Conservation (phyloP, 2,329 filamentous ascomycete genomes). For the Botrytis medusae region DNA sequence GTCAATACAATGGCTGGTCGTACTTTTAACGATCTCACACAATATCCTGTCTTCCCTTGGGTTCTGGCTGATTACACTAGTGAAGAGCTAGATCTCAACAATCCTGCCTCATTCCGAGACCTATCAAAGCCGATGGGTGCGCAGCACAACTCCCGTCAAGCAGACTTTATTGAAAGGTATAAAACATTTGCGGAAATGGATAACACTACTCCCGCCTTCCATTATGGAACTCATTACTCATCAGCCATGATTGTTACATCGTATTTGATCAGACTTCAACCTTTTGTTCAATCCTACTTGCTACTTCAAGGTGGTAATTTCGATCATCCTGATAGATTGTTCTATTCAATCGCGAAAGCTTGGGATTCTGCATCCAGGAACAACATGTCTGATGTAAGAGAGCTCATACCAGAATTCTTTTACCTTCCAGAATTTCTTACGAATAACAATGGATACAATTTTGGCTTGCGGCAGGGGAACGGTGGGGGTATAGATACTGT, state of each 20-base stretch:
- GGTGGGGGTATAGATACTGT: slow-evolving; percentile 82
- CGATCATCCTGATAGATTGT: slow-evolving; percentile 92
- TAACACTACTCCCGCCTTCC: slow-evolving; percentile 72
- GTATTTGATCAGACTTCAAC: slow-evolving; percentile 90
- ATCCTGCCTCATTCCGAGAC: slow-evolving; percentile 85
- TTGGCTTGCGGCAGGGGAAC: slow-evolving; percentile 80
- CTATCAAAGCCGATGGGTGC: slow-evolving; percentile 95
- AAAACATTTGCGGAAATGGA: slow-evolving; percentile 90
- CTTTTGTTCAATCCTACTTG: slow-evolving; percentile 94
- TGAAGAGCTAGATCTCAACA: slow-evolving; percentile 81
- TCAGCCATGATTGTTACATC: slow-evolving; percentile 99
- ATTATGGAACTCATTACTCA: slow-evolving; percentile 98
- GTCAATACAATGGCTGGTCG: slow-evolving; percentile 96
- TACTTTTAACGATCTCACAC: slow-evolving; percentile 96
- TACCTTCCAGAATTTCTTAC: slow-evolving; percentile 91
- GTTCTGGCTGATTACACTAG: slow-evolving; percentile 94
- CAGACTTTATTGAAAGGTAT: slow-evolving; percentile 81
- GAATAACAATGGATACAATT: slow-evolving; percentile 94
- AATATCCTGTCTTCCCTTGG: slow-evolving; percentile 98
- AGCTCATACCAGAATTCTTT: slow-evolving; percentile 96
- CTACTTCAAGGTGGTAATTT: slow-evolving; percentile 94
- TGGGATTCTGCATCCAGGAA: slow-evolving; percentile 88
- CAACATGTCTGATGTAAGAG: slow-evolving; percentile 91
- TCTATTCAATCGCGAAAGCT: slow-evolving; percentile 87
- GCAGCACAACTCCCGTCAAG: slow-evolving; percentile 73